Percentiles rank a stretch among this genome's conserved stretches.
These are phyloP conservation scores for Plasmodium yoelii DNA, from an alignment of 169 alveolate species.

Conservation along the genomic window DNA sequence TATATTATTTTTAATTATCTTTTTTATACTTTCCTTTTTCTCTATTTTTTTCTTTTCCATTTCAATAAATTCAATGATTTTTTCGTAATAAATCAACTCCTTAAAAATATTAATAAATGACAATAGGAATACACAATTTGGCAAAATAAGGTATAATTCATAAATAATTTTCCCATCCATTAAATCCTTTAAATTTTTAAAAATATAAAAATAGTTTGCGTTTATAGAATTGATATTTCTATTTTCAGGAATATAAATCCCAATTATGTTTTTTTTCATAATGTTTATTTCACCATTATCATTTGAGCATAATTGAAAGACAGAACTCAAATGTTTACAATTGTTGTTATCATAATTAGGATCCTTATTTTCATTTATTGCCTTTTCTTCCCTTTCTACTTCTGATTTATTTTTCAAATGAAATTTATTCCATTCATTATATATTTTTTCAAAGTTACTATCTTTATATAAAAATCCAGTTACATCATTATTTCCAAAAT, in stretches of 20 bases:
- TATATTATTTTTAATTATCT: slow-evolving; percentile 25
- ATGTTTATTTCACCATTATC: slow-evolving; percentile 38
- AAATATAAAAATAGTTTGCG: slow-evolving; percentile 55
- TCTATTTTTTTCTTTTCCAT: neutral
- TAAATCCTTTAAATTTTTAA: slow-evolving; percentile 47
- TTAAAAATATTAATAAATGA: slow-evolving; percentile 44
- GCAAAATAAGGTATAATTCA: slow-evolving; percentile 54
- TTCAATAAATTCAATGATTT: slow-evolving; percentile 14
- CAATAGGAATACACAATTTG: slow-evolving; percentile 38
- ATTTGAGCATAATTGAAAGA: slow-evolving; percentile 61
- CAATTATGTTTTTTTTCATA: slow-evolving; percentile 56
- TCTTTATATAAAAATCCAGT: slow-evolving; percentile 12
- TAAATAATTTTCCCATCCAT: slow-evolving; percentile 51
- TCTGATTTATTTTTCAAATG: slow-evolving; percentile 13
- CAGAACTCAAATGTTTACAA: slow-evolving; percentile 8
- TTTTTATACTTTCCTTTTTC: slow-evolving; percentile 7
- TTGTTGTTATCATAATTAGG: neutral
- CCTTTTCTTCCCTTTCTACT: neutral
- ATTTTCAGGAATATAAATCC: slow-evolving; percentile 56
- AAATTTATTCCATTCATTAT: slow-evolving; percentile 24
- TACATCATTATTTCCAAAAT: slow-evolving; percentile 43
- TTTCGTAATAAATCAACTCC: slow-evolving; percentile 56
- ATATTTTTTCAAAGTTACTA: slow-evolving; percentile 32
- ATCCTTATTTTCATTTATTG: neutral
- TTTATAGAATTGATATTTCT: slow-evolving; percentile 52